Percentiles rank a stretch among this genome's conserved stretches.
These are phyloP conservation scores for Barnettozyma hawaiiensis DNA, from an alignment of 1,139 yeast genomes.

Conservation along the genomic window DNA sequence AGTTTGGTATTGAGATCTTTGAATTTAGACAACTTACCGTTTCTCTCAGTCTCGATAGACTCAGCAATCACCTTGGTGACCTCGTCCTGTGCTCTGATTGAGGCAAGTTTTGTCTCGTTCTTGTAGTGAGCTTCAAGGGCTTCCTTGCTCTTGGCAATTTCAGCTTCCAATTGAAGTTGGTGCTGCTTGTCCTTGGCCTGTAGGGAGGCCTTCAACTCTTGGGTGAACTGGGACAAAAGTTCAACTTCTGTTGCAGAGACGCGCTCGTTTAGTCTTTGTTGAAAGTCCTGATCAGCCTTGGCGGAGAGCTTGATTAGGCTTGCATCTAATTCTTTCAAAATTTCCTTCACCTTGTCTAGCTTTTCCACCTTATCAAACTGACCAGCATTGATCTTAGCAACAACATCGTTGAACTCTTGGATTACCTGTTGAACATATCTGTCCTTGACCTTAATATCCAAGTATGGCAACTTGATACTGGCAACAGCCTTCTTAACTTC, in stretches of 20 bases:
- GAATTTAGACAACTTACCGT: slow-evolving; percentile 70
- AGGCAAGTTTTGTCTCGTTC: slow-evolving; percentile 67
- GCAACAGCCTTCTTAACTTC: slow-evolving; percentile 9
- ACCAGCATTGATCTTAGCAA: slow-evolving; percentile 30
- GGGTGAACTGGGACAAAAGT: slow-evolving; percentile 42
- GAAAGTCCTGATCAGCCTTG: slow-evolving; percentile 18
- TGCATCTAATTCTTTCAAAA: slow-evolving; percentile 14
- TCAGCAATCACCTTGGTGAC: slow-evolving; percentile 60
- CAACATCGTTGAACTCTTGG: slow-evolving; percentile 31
- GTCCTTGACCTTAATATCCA: slow-evolving; percentile 28
- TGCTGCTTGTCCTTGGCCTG: slow-evolving; percentile 58
- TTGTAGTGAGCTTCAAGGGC: slow-evolving; percentile 70
- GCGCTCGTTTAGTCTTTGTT: slow-evolving; percentile 23
- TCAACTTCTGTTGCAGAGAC: slow-evolving; percentile 30
- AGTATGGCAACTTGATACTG: slow-evolving; percentile 26
- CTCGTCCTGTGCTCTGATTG: slow-evolving; percentile 66
- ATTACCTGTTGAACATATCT: slow-evolving; percentile 29
- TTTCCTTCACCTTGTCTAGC: slow-evolving; percentile 13
- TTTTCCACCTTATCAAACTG: slow-evolving; percentile 14
- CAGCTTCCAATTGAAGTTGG: slow-evolving; percentile 52
- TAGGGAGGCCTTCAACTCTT: slow-evolving; percentile 59
- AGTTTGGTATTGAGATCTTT: slow-evolving; percentile 55
- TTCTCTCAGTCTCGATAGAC: slow-evolving; percentile 73
- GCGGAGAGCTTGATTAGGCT: slow-evolving; percentile 13
- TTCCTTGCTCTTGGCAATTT: slow-evolving; percentile 63